A percentile compares a stretch with the other conserved stretches of the same genome.
These are phyloP conservation scores for Thraustochytrium striatum DNA, from an alignment of 352 stramenopile genomes.

Conservation along the genomic window DNA sequence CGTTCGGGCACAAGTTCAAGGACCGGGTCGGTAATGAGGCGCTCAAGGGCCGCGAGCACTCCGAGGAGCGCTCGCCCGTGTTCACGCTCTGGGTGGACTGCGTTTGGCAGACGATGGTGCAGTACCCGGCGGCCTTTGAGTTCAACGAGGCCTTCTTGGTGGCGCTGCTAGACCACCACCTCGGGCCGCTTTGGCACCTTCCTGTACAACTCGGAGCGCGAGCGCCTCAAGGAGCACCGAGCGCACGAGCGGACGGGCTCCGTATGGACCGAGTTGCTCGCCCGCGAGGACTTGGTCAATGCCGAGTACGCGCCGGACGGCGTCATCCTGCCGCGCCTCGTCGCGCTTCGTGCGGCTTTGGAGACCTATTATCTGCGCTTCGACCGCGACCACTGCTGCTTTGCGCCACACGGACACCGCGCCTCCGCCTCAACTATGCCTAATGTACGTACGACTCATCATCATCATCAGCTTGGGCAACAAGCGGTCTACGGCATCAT, in stretches of 20 bases:
- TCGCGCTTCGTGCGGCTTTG: neutral
- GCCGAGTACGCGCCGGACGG: neutral
- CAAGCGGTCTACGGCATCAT: too few relatives aligned
- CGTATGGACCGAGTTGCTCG: neutral
- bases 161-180: neutral
- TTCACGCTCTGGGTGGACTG: slow-evolving; percentile 98
- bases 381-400: too few relatives aligned
- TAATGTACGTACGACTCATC: too few relatives aligned
- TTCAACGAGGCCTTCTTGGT: slow-evolving; percentile 70
- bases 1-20: slow-evolving; percentile 97
- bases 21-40: slow-evolving; percentile 79
- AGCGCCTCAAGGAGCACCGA: neutral
- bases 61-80: slow-evolving; percentile 93
- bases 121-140: slow-evolving; percentile 93
- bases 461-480: too few relatives aligned
- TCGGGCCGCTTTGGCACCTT: neutral
- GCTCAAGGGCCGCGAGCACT: slow-evolving; percentile 73
- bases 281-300: neutral
- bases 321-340: neutral
- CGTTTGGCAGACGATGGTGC: slow-evolving; percentile 91
- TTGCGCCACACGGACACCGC: too few relatives aligned
- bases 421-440: too few relatives aligned
- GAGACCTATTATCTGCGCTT: neutral
- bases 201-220: neutral
- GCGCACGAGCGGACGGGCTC: neutral